Percentiles rank a stretch among this genome's conserved stretches.
phyloP scores from a whole-genome alignment of 1,139 yeast genomes.

The Nakaseomyces bracarensis region DNA sequence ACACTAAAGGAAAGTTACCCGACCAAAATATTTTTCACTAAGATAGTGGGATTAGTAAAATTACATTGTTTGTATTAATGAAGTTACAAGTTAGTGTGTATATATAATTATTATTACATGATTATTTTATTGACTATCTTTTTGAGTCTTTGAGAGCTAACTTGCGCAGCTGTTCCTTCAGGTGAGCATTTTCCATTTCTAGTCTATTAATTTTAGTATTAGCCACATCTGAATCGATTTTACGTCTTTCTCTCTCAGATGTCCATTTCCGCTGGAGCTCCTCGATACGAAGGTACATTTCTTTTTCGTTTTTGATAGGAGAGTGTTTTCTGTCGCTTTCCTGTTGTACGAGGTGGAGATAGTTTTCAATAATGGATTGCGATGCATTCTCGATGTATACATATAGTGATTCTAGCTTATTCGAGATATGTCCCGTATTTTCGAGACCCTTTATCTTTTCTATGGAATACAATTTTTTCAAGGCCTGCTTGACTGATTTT shows the following conservation, averaged over 20 bases:
- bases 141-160: conserved; percentile 5
- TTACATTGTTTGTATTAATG: no score
- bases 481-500: conserved; percentile 49
- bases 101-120: neutral
- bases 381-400: conserved; percentile 54
- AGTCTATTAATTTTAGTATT: conserved; percentile 43
- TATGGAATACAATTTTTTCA: conserved; percentile 41
- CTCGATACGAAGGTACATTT: conserved; percentile 44
- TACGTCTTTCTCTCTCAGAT: conserved; percentile 61
- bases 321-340: conserved; percentile 13
- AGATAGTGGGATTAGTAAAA: no score
- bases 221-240: conserved; percentile 51
- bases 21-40: no score
- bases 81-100: no score
- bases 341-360: conserved; percentile 34
- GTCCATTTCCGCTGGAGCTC: conserved; percentile 60
- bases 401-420: conserved; percentile 47
- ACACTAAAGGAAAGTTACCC: no score
- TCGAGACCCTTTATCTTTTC: conserved; percentile 26
- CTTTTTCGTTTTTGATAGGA: conserved; percentile 17
- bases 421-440: conserved; percentile 34
- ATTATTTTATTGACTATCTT: neutral
- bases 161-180: conserved; percentile 32
- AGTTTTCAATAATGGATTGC: conserved; percentile 49
- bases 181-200: conserved; percentile 45